A percentile compares a stretch with the other conserved stretches of the same genome.
Evolutionary conservation across 2,329 filamentous ascomycete species (phyloP).

Genomic region (Ceratocystis papillata): DNA sequence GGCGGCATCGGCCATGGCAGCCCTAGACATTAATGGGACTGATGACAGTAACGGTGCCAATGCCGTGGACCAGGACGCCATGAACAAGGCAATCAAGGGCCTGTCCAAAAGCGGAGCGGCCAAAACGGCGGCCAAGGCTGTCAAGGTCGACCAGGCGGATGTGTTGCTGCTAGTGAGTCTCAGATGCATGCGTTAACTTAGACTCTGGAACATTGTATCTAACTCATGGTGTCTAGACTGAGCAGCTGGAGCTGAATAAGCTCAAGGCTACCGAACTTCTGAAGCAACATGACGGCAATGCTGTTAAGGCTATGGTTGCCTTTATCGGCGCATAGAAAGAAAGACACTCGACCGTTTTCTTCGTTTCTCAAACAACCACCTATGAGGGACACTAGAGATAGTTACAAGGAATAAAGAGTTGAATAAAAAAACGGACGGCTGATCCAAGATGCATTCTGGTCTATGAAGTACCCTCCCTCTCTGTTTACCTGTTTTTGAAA

Average conservation of each 20-base stretch:
- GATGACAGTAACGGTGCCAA: constrained; percentile 39
- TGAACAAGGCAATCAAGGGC: constrained; percentile 60
- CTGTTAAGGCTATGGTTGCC: constrained; percentile 54
- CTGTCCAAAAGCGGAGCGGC: constrained; percentile 31
- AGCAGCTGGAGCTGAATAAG: constrained; percentile 62
- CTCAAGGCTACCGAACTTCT: constrained; percentile 63
- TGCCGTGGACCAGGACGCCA: constrained; percentile 58
- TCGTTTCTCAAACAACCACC: neutral
- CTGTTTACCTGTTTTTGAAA: constrained; percentile 3
- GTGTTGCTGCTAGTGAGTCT: constrained; percentile 53
- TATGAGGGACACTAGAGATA: neutral
- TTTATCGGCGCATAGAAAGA: constrained; percentile 33
- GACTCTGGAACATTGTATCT: neutral
- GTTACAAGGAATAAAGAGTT: neutral
- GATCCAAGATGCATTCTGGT: neutral
- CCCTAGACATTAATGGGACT: constrained; percentile 48
- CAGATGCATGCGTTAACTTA: neutral
- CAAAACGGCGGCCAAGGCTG: constrained; percentile 33
- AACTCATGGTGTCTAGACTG: constrained; percentile 38
- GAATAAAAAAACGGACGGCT: constrained; percentile 12
- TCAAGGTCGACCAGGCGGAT: constrained; percentile 66
- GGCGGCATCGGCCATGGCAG: constrained; percentile 61
- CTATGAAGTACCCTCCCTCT: neutral
- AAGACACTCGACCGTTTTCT: neutral
- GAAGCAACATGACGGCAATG: constrained; percentile 59